phyloP scores from a whole-genome alignment of 2,329 filamentous ascomycete species.

The Penicillium sp. region DNA sequence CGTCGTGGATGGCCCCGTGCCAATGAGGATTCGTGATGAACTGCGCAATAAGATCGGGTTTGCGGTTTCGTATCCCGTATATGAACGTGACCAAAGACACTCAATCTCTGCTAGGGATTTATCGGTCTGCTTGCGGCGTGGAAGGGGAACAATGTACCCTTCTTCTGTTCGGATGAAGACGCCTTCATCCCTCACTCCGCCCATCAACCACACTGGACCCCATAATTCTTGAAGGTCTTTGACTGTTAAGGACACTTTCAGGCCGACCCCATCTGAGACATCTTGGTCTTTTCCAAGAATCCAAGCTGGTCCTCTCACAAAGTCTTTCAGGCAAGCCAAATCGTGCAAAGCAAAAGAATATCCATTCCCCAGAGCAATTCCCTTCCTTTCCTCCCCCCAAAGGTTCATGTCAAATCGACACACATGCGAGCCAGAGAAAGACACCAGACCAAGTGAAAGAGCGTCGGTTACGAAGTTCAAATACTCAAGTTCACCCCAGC shows the following conservation, averaged over 20 bases:
- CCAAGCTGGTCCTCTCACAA: constrained; percentile 14
- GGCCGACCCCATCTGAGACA: neutral
- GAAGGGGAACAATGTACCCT: constrained; percentile 16
- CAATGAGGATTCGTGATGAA: constrained; percentile 3
- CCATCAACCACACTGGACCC: constrained; percentile 14
- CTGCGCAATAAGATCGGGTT: neutral
- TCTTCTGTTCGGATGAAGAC: constrained; percentile 15
- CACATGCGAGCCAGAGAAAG: constrained; percentile 17
- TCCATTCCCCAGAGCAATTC: constrained; percentile 4
- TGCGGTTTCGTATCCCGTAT: neutral
- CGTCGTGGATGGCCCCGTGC: neutral
- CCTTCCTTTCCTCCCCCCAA: constrained; percentile 2
- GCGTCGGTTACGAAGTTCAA: neutral
- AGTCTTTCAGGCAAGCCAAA: constrained; percentile 16
- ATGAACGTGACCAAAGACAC: neutral
- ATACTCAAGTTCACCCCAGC: neutral
- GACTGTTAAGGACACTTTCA: constrained; percentile 15
- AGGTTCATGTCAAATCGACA: constrained; percentile 13
- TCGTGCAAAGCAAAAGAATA: constrained; percentile 7
- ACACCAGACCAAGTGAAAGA: constrained; percentile 7
- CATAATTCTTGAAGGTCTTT: constrained; percentile 18
- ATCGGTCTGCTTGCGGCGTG: constrained; percentile 3
- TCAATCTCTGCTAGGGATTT: neutral
- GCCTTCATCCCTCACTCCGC: neutral
- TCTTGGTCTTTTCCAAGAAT: neutral